Conservation (phyloP, 345 rosid genomes). For the Gossypium arboreum region DNA sequence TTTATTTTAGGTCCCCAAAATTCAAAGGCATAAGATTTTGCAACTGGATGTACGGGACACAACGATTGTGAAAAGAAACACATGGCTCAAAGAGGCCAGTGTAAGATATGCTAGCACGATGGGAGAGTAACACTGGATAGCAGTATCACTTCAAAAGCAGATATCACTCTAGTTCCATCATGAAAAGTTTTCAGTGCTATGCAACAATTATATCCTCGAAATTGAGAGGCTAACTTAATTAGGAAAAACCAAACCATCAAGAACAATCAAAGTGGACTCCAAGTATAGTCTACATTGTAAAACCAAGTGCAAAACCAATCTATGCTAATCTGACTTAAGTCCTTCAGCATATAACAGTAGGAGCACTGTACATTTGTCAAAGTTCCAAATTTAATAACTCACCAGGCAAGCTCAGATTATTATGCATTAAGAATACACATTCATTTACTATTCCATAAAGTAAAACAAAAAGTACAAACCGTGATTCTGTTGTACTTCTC, state of each 20-base stretch:
- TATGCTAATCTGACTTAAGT: background rate
- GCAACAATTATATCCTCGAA: background rate
- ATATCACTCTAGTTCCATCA: slow-evolving; percentile 3
- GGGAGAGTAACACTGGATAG: background rate
- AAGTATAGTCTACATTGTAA: background rate
- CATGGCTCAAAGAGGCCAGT: background rate
- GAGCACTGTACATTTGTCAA: background rate
- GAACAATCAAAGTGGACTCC: background rate
- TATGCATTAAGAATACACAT: slow-evolving; percentile 7
- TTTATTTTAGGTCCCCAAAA: background rate
- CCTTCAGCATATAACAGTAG: background rate
- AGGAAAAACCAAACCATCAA: background rate
- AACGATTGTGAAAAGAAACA: background rate
- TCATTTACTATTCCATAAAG: slow-evolving; percentile 1
- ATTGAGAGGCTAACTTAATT: background rate
- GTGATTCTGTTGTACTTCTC: slow-evolving; percentile 83
- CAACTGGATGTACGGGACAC: background rate
- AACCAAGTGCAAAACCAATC: slow-evolving; percentile 7
- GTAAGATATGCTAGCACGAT: background rate
- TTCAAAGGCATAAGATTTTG: slow-evolving; percentile 12
- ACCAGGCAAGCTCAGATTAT: background rate
- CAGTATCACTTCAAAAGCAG: background rate
- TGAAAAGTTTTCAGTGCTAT: background rate
- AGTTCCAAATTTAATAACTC: background rate
- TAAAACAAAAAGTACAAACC: slow-evolving; percentile 43